phyloP scores from a whole-genome alignment of 2,329 filamentous ascomycete genomes.

The Penicillium concentricum region DNA sequence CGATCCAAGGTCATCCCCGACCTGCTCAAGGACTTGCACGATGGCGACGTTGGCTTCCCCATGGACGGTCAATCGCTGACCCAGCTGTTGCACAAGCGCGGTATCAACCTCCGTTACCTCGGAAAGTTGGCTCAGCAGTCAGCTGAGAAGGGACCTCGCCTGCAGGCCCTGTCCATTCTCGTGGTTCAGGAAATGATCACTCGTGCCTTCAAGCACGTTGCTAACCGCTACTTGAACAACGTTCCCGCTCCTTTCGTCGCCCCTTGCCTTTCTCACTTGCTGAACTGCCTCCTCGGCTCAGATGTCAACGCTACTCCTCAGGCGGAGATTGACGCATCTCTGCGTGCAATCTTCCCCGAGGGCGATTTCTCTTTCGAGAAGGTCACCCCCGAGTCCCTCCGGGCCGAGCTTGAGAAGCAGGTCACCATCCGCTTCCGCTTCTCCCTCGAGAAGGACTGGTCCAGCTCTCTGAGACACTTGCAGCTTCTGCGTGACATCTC shows the following conservation, averaged over 20 bases:
- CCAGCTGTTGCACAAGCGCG: constrained; percentile 87
- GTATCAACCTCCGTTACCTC: constrained; percentile 96
- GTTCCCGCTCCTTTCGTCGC: constrained; percentile 78
- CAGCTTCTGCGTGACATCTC: constrained; percentile 88
- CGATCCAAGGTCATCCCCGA: constrained; percentile 76
- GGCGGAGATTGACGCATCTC: constrained; percentile 70
- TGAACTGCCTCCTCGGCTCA: constrained; percentile 87
- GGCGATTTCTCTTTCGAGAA: constrained; percentile 78
- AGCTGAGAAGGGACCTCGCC: constrained; percentile 64
- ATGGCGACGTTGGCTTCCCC: constrained; percentile 93
- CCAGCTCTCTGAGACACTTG: constrained; percentile 65
- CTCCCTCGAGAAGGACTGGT: constrained; percentile 67
- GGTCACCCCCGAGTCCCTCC: constrained; percentile 71
- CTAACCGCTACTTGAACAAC: constrained; percentile 74
- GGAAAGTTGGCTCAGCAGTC: constrained; percentile 74
- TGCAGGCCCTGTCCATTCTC: constrained; percentile 74
- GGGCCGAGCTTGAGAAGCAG: constrained; percentile 68
- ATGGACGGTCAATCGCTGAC: constrained; percentile 96
- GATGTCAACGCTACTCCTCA: constrained; percentile 73
- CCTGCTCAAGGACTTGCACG: constrained; percentile 79
- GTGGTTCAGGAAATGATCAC: constrained; percentile 89
- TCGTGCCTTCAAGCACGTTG: constrained; percentile 92
- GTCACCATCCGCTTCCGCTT: constrained; percentile 74
- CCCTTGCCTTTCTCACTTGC: constrained; percentile 76
- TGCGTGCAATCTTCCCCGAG: constrained; percentile 76